phyloP scores from a whole-genome alignment of 179 eudicot genomes.

The Nepenthes alata region DNA sequence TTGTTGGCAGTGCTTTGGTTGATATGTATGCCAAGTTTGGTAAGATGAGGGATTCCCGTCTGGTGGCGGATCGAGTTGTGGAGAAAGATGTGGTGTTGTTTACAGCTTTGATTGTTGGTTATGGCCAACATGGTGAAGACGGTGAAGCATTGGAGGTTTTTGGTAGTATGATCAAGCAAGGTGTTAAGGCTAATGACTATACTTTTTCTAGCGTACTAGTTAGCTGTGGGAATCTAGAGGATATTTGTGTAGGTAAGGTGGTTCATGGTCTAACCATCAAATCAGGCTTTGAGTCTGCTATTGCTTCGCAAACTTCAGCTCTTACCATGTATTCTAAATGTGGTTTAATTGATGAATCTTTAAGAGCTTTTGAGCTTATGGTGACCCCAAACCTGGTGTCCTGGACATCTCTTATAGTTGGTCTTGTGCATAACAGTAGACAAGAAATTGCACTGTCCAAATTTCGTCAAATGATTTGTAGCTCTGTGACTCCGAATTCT shows the following conservation, averaged over 20 bases:
- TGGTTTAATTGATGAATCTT: constrained; percentile 22
- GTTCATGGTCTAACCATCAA: constrained; percentile 26
- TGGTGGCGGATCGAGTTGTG: constrained; percentile 20
- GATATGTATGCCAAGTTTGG: constrained; percentile 36
- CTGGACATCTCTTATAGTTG: constrained; percentile 29
- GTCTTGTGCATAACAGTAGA: constrained; percentile 31
- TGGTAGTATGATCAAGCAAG: constrained; percentile 17
- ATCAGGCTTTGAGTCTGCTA: constrained; percentile 20
- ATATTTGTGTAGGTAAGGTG: constrained; percentile 19
- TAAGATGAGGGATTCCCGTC: constrained; percentile 20
- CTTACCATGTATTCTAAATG: constrained; percentile 39
- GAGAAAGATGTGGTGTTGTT: constrained; percentile 32
- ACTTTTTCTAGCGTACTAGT: constrained; percentile 30
- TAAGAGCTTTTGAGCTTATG: constrained; percentile 21
- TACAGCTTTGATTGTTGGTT: constrained; percentile 28
- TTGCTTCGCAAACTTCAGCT: constrained; percentile 27
- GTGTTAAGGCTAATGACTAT: constrained; percentile 27
- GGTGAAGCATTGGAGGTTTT: constrained; percentile 23
- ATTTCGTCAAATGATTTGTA: constrained; percentile 20
- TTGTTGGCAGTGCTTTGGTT: constrained; percentile 33
- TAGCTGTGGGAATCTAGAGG: constrained; percentile 24
- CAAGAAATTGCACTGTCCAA: constrained; percentile 25
- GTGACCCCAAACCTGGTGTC: constrained; percentile 25
- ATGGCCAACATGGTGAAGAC: constrained; percentile 20
- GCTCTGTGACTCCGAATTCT: constrained; percentile 25